Evolutionary conservation across 768 basidiomycete species (phyloP), one percentile per base, ranked within the genome.

Genomic region (Xerocomellus amylosporus): DNA sequence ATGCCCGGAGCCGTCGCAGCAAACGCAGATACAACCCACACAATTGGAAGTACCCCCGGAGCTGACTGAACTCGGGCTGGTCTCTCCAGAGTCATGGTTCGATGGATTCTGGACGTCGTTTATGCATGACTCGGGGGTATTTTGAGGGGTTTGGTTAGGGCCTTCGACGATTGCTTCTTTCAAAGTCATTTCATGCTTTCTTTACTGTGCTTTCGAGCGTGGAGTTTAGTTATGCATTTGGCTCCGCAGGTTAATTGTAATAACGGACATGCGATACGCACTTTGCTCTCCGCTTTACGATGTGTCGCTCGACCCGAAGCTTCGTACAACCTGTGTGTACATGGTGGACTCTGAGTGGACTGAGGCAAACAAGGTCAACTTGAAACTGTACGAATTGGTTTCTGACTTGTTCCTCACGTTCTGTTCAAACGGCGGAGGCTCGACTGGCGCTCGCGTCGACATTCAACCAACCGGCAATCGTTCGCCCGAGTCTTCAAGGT

Each of bases 381-480:
- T n/a, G n/a, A n/a, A n/a, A n/a, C n/a, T 82, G 3, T 90, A 83
- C 66, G 78, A 80, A 4, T 64, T 88, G 17, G 70, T 98, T 22
- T 85, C 89, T 0, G 79, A 80, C 39, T 75, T 96, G 3, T 92
- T 97, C 73, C 86, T 90, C 60, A 77, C 80, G 5, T 76, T 96
- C 14, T 84, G 87, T 5, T 84, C 83, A 4, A 84, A 89, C 3
- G 76, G 75, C 12, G n/a, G n/a, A n/a, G n/a, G 85, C 89, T 28
- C 83, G 96, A n/a, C 61, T 81, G 6, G 81, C 79, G 17, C 82
- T 97, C 26, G 74, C 90, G 17, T 73, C 77, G 4, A 82, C 86
- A 0, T 89, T 97, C 72, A 73, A 74, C 43, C 73, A 73, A 14
- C 69, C 87, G 24, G 75, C 77, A 17, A 43, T 20, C 2, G 28